Base-by-base conservation (phyloP, 2,329 filamentous ascomycete genomes). In the Hansfordia pulvinata region DNA sequence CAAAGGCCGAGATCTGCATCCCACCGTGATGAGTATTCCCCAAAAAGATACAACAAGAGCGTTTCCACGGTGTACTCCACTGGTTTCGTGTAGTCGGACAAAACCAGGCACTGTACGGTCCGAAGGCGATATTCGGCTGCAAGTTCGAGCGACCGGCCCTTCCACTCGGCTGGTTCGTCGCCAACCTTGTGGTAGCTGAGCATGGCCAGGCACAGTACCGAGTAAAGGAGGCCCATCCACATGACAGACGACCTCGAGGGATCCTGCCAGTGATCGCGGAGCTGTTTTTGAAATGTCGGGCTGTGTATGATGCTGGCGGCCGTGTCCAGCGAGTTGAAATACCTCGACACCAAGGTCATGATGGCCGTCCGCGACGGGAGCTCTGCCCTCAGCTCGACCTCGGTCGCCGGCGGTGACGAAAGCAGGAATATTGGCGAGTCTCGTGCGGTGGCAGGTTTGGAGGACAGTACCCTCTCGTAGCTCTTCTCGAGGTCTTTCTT, bases 401-500 rank as follows among this genome's bases (percentile, higher is more conserved):
- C 79, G 20, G 75, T 75, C 9, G 77, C 75, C 8, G 76, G 68
- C 25, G 76, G 64, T 2, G 76, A 74, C 27, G 81, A 82, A 35
- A 93, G 77, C 8, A 96, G 58, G 37, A 94, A 76, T 0, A 80
- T 76, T 2, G 80, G 81, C 2, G 79, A 80, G 31, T 74, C 71
- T 19, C 57, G 58, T 16, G 69, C 64, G 3, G 60, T 56, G 16
- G 57, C 56, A 10, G 75, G 64, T 41, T 79, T 83, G 20, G 71
- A 71, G 23, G 71, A 70, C 46, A 76, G 69, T 27, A 93, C 74
- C 40, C 74, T 78, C 40, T 81, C 74, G 39, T 83, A 74, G 40
- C 86, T 85, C 31, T 75, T 76, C 46, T 92, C 83, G 32, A 88
- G 65, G 37, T 94, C 85, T 45, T 90, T 86, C 50, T 90, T 92